phyloP scores from a whole-genome alignment of 352 stramenopile genomes.

The Plasmopara viticola region DNA sequence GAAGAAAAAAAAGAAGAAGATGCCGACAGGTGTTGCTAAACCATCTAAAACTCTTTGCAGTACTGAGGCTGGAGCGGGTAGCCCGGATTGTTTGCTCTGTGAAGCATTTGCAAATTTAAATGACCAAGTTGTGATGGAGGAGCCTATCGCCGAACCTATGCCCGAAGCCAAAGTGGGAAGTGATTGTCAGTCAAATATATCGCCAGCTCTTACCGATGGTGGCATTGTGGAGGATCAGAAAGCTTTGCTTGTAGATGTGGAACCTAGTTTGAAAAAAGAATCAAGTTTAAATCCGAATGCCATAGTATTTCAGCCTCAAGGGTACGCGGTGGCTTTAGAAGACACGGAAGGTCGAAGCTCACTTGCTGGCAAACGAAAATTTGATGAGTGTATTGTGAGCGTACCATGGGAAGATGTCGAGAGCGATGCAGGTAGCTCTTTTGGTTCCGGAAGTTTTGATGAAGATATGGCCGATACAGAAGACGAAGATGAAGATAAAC shows the following conservation, averaged over 20 bases:
- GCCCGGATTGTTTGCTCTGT: neutral
- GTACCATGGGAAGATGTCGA: constrained; percentile 31
- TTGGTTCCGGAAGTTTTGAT: constrained; percentile 13
- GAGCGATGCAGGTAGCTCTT: constrained; percentile 13
- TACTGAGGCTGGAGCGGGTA: neutral
- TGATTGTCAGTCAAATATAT: constrained; percentile 9
- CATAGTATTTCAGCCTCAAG: constrained; percentile 42
- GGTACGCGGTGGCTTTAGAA: neutral
- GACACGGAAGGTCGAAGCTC: constrained; percentile 2
- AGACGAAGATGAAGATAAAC: constrained; percentile 14
- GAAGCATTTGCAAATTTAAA: neutral
- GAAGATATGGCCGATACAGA: constrained; percentile 21
- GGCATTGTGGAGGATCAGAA: constrained; percentile 8
- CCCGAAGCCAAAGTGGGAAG: constrained; percentile 7
- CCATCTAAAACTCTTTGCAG: constrained; percentile 1
- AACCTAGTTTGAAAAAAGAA: constrained; percentile 5
- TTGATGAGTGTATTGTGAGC: constrained; percentile 64
- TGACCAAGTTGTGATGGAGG: constrained; percentile 1
- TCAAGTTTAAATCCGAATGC: constrained; percentile 57
- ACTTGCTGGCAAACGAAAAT: constrained; percentile 50
- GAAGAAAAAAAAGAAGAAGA: constrained; percentile 43
- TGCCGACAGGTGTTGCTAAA: constrained; percentile 1
- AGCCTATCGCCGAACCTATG: constrained; percentile 17
- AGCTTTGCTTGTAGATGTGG: constrained; percentile 1
- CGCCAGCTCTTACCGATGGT: constrained; percentile 12